These are phyloP conservation scores for Exophiala sideris DNA, from an alignment of 2,329 filamentous ascomycete genomes.

Conservation along the genomic window DNA sequence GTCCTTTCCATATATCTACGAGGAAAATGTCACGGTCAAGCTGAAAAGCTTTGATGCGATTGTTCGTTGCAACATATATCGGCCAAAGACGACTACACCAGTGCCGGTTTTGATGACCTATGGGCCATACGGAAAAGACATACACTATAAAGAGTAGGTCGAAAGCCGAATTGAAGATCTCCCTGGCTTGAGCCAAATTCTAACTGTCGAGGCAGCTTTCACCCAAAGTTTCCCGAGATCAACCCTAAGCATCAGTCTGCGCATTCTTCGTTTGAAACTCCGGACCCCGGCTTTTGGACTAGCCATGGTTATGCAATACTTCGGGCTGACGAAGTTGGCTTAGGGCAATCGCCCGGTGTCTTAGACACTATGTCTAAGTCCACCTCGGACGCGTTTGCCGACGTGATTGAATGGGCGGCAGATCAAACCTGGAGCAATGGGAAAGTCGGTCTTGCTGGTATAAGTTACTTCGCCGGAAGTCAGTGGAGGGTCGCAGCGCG, in stretches of 20 bases:
- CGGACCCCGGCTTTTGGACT: constrained; percentile 57
- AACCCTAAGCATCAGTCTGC: constrained; percentile 52
- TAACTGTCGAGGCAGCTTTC: too few species aligned
- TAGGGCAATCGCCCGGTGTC: constrained; percentile 50
- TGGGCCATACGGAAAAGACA: constrained; percentile 71
- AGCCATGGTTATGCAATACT: constrained; percentile 53
- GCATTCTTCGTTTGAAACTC: constrained; percentile 59
- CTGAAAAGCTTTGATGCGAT: constrained; percentile 41
- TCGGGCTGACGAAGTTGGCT: constrained; percentile 52
- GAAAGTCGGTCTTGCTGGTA: constrained; percentile 51
- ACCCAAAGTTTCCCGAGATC: constrained; percentile 38
- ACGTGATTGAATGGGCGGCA: constrained; percentile 52
- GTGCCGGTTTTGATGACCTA: constrained; percentile 66
- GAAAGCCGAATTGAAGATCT: too few species aligned
- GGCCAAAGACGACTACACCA: constrained; percentile 43
- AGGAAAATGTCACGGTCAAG: constrained; percentile 48
- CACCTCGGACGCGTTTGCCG: constrained; percentile 51
- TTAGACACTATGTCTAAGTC: constrained; percentile 53
- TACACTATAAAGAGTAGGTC: constrained; percentile 31
- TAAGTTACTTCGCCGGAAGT: constrained; percentile 52
- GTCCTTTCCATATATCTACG: constrained; percentile 36
- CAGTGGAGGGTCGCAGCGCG: constrained; percentile 55
- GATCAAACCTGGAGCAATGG: constrained; percentile 51
- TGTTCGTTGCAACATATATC: constrained; percentile 51
- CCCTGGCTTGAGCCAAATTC: too few species aligned